A percentile compares a stretch with the other conserved stretches of the same genome.
Conservation (phyloP, 192 early-diverging fungal genomes). For the Coemansia sp. region DNA sequence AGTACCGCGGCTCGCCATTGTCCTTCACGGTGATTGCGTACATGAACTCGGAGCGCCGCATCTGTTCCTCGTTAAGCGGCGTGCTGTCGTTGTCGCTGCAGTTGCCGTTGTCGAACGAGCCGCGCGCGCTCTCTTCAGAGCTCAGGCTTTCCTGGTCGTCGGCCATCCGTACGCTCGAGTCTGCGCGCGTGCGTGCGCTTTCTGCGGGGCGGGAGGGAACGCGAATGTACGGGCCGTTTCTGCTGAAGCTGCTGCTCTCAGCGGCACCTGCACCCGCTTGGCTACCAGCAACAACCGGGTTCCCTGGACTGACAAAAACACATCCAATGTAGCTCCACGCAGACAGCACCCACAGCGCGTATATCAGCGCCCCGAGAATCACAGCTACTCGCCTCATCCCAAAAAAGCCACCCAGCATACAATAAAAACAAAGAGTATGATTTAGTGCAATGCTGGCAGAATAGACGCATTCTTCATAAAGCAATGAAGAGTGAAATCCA, state of each 20-base stretch:
- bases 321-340: conserved; percentile 43
- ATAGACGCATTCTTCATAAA: no score
- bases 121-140: conserved; percentile 9
- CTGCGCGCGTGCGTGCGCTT: conserved; percentile 2
- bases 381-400: neutral
- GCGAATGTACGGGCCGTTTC: conserved; percentile 14
- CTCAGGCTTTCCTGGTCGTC: conserved; percentile 2
- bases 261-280: neutral
- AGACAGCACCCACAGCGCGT: conserved; percentile 12
- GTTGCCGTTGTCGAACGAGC: conserved; percentile 3
- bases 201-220: neutral
- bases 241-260: conserved; percentile 16
- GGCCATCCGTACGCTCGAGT: conserved; percentile 5
- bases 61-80: conserved; percentile 32
- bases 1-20: conserved; percentile 52
- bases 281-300: neutral
- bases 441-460: neutral
- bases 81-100: conserved; percentile 20
- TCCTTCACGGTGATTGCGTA: conserved; percentile 47
- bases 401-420: neutral
- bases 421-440: neutral
- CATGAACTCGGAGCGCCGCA: conserved; percentile 34
- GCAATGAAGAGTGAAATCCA: neutral
- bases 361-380: neutral
- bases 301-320: conserved; percentile 37